Base-by-base conservation (phyloP, 192 early-diverging fungal genomes). In the Coemansia erecta region DNA sequence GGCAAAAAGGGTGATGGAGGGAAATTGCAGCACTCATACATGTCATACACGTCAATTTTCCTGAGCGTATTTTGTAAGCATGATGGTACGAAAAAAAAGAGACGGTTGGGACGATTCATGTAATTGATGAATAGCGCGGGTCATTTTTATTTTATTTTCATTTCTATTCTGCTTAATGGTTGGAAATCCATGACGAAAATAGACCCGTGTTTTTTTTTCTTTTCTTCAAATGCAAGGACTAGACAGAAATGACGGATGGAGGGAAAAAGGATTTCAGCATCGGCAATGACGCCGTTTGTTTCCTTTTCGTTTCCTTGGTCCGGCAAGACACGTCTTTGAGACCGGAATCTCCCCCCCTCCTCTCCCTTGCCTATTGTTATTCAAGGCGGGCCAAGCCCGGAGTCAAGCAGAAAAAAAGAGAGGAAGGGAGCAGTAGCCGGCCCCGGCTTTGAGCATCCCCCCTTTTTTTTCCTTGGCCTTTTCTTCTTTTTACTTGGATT, bases 371-470 rank as follows among this genome's bases (percentile, higher is more conserved):
- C 28, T 51, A 28, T 51, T 51, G 28, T 26, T 51, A 12, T 26
- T 51, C 28, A 28, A 28, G 49, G 24, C 11, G 23, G 26, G 49
- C 49, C 49, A 51, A 51, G 49, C 49, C 49, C 49, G 49, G 49
- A 51, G 23, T 28, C 26, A 31, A 17, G 49, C 14, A 51, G 17
- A 24, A 28, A 51, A 28, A 28, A 11, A 37, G 5, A 26, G 26
- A 26, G 4, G 8, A 37, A 37, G 35, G 35, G 35, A 11, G 35
- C 8, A 37, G 35, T 37, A 37, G 35, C 10, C 35, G 8, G 35
- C 35, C 35, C 35, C 35, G 35, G 35, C 35, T 37, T 37, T 37
- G 35, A 10, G 35, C 35, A 51, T 51, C 23, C 49, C 49, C 49
- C 49, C 14, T 51, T 51, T 12, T 28, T 28, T 31, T 28, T 28